A percentile compares a stretch with the other conserved stretches of the same genome.
phyloP scores from a whole-genome alignment of 352 stramenopile genomes.

The Blastocystis sp. region DNA sequence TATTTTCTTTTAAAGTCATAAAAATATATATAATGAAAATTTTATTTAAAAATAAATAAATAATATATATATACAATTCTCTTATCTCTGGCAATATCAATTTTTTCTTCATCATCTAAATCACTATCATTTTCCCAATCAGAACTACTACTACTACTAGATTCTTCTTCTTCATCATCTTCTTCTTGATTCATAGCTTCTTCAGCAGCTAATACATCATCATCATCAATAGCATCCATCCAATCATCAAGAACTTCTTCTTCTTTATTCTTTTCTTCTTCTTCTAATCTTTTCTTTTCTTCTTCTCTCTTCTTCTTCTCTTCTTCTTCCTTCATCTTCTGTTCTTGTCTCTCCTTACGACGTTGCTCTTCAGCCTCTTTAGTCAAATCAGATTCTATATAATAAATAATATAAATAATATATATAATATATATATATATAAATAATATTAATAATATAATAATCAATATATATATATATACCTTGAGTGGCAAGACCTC shows the following conservation, averaged over 20 bases:
- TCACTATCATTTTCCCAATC: constrained; percentile 16
- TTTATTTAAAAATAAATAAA: not conserved
- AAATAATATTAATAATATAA: no score
- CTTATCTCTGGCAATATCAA: not conserved
- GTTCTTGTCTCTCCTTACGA: constrained; percentile 40
- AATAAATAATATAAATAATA: no score
- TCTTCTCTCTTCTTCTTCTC: constrained; percentile 43
- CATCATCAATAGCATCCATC: constrained; percentile 39
- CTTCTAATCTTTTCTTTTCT: constrained; percentile 44
- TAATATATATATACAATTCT: not conserved
- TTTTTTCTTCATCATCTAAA: constrained; percentile 14
- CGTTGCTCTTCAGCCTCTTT: not conserved
- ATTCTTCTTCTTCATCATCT: constrained; percentile 4
- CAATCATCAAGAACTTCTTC: constrained; percentile 45
- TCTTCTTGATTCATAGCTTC: not conserved
- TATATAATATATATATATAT: no score
- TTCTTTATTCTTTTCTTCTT: constrained; percentile 44
- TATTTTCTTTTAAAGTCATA: not conserved
- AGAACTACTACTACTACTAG: not conserved
- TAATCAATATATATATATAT: no score
- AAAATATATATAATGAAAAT: not conserved
- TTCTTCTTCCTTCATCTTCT: constrained; percentile 44
- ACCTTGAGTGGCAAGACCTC: no score
- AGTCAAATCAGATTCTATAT: no score
- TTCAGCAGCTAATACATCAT: not conserved